Evolutionary conservation across 768 basidiomycete species (phyloP).

Genomic region (Lanmaoa rubissima): DNA sequence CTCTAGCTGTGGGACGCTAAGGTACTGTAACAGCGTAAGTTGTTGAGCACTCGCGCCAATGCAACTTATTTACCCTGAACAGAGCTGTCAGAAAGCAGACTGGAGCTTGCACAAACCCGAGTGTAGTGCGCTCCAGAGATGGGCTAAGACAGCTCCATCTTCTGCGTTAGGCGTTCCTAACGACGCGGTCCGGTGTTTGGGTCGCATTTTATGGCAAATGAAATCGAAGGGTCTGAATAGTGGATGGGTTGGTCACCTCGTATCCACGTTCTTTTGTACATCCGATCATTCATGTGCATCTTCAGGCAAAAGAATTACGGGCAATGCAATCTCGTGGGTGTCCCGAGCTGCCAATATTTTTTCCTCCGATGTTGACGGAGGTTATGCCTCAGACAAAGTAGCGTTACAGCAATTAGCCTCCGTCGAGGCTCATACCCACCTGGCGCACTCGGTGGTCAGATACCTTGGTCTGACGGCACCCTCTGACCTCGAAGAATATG

Average conservation of each 20-base stretch:
- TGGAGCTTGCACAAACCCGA: constrained; percentile 78
- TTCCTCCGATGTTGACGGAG: not conserved
- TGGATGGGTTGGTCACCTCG: constrained; percentile 49
- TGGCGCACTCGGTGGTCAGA: constrained; percentile 72
- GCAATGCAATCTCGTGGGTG: constrained; percentile 75
- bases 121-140: constrained; percentile 65
- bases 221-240: constrained; percentile 53
- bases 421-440: constrained; percentile 59
- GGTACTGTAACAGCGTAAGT: constrained; percentile 77
- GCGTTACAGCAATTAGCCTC: constrained; percentile 45
- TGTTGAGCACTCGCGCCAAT: not conserved
- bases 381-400: constrained; percentile 48
- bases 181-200: constrained; percentile 80
- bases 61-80: not conserved
- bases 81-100: constrained; percentile 71
- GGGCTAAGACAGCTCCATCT: constrained; percentile 52
- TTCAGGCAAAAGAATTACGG: constrained; percentile 61
- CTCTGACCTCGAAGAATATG: constrained; percentile 55
- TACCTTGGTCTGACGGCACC: constrained; percentile 64
- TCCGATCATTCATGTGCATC: not conserved
- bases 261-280: not conserved
- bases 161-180: constrained; percentile 53
- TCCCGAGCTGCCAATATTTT: not conserved
- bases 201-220: constrained; percentile 66
- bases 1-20: constrained; percentile 61